Conservation (phyloP, 106 monocot species). For the Chionographis japonica region DNA sequence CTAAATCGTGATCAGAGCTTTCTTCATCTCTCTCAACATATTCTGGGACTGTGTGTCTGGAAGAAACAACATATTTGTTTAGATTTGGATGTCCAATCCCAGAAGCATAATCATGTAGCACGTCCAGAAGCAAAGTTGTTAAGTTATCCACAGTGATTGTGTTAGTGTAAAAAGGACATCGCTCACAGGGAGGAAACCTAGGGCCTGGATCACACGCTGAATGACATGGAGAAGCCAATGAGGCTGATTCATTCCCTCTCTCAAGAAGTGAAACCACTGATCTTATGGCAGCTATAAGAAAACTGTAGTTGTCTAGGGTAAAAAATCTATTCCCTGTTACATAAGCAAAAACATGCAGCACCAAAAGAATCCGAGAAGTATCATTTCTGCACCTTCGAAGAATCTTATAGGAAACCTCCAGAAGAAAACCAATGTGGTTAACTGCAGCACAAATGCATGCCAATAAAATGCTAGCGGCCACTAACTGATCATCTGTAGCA, state of each 20-base stretch:
- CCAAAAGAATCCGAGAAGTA: slow-evolving; percentile 34
- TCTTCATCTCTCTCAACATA: background rate
- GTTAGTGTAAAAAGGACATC: slow-evolving; percentile 57
- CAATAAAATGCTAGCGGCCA: slow-evolving; percentile 59
- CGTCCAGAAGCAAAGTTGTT: slow-evolving; percentile 33
- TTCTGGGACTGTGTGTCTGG: background rate
- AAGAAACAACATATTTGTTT: slow-evolving; percentile 5
- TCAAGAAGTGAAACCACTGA: slow-evolving; percentile 56
- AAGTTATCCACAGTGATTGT: slow-evolving; percentile 39
- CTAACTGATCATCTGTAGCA: slow-evolving; percentile 43
- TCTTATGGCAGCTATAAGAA: slow-evolving; percentile 32
- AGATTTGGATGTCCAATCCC: background rate
- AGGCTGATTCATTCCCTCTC: slow-evolving; percentile 5
- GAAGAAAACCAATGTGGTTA: slow-evolving; percentile 39
- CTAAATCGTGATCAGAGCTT: slow-evolving; percentile 4
- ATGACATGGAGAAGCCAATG: background rate
- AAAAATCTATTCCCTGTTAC: slow-evolving; percentile 50
- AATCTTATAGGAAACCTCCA: slow-evolving; percentile 53
- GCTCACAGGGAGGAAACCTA: slow-evolving; percentile 24
- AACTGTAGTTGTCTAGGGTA: slow-evolving; percentile 8
- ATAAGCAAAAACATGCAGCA: slow-evolving; percentile 59
- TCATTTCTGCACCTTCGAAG: slow-evolving; percentile 30
- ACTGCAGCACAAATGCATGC: slow-evolving; percentile 51
- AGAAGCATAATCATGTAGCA: slow-evolving; percentile 31
- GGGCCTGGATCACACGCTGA: background rate